Evolutionary conservation across 1,284 basidiomycete species (phyloP).

Genomic region (Leccinum fuscescens): DNA sequence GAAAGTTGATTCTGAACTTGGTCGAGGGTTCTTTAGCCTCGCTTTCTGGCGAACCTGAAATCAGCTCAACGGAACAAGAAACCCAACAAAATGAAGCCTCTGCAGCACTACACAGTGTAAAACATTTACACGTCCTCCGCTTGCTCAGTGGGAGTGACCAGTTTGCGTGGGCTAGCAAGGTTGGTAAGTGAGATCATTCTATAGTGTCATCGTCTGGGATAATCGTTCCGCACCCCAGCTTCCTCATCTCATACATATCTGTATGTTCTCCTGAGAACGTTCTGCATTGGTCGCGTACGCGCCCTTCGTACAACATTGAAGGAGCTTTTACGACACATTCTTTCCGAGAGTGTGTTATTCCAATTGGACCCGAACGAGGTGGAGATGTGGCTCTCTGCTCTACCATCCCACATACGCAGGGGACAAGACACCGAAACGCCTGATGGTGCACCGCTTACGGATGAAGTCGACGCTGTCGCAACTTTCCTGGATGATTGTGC

Average conservation of each 20-base stretch:
- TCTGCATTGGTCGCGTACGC: too few relatives aligned
- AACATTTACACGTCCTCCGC: slow-evolving; percentile 77
- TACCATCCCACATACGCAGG: slow-evolving; percentile 42
- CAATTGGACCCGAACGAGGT: slow-evolving; percentile 78
- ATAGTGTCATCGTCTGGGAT: not conserved
- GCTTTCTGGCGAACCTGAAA: slow-evolving; percentile 16
- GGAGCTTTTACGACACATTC: slow-evolving; percentile 57
- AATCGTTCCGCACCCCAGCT: too few relatives aligned
- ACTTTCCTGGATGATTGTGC: slow-evolving; percentile 85
- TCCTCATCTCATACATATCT: too few relatives aligned
- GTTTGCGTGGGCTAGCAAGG: slow-evolving; percentile 76
- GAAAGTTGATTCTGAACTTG: slow-evolving; percentile 68
- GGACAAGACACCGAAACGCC: slow-evolving; percentile 40
- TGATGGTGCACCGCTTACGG: slow-evolving; percentile 53
- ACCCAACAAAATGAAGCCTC: slow-evolving; percentile 17
- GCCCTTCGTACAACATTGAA: slow-evolving; percentile 53
- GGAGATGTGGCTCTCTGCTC: slow-evolving; percentile 69
- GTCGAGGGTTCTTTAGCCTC: slow-evolving; percentile 27
- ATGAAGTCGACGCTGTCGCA: slow-evolving; percentile 62
- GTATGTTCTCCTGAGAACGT: too few relatives aligned
- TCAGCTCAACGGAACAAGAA: not conserved
- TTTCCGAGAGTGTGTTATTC: slow-evolving; percentile 76
- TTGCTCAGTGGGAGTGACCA: slow-evolving; percentile 73
- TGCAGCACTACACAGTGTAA: slow-evolving; percentile 52
- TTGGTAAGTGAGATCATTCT: slow-evolving; percentile 44